These are phyloP conservation scores for Pulveroboletus sp. DNA, from an alignment of 768 basidiomycete genomes.

Conservation along the genomic window DNA sequence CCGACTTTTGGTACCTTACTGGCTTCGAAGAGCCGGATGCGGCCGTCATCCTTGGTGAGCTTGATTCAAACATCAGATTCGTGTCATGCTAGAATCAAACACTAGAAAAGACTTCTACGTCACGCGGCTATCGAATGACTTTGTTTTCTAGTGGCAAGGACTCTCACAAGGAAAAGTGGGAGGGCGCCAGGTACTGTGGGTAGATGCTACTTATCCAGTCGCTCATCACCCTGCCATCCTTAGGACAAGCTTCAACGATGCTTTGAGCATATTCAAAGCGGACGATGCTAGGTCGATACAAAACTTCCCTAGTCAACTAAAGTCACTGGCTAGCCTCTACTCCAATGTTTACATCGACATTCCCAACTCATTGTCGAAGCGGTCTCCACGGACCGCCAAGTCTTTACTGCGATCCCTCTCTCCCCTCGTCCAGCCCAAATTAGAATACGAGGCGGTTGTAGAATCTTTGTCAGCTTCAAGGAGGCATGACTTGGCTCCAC, in stretches of 20 bases:
- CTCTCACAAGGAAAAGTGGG: constrained; percentile 81
- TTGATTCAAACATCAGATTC: constrained; percentile 6
- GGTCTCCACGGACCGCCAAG: constrained; percentile 41
- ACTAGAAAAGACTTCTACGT: constrained; percentile 63
- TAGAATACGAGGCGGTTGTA: constrained; percentile 53
- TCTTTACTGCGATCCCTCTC: constrained; percentile 53
- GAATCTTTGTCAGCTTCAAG: constrained; percentile 47
- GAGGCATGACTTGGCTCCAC: constrained; percentile 53
- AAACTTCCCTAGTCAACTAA: constrained; percentile 53
- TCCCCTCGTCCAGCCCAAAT: constrained; percentile 19
- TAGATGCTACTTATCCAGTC: background rate
- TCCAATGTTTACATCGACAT: constrained; percentile 52
- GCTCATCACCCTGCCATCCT: constrained; percentile 2
- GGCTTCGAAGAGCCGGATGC: constrained; percentile 94
- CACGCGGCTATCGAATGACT: constrained; percentile 81
- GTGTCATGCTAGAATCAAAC: background rate
- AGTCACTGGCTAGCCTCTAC: constrained; percentile 44
- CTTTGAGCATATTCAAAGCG: constrained; percentile 64
- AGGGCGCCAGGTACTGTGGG: constrained; percentile 61
- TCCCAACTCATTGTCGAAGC: constrained; percentile 36
- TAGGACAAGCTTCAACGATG: constrained; percentile 64
- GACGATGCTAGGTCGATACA: constrained; percentile 65
- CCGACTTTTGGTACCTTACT: constrained; percentile 93
- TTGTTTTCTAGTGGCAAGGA: constrained; percentile 79
- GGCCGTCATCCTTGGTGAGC: constrained; percentile 73